Evolutionary conservation across 225 moss, liverwort and hornwort genomes (phyloP).

Genomic region (Straminergon stramineum): DNA sequence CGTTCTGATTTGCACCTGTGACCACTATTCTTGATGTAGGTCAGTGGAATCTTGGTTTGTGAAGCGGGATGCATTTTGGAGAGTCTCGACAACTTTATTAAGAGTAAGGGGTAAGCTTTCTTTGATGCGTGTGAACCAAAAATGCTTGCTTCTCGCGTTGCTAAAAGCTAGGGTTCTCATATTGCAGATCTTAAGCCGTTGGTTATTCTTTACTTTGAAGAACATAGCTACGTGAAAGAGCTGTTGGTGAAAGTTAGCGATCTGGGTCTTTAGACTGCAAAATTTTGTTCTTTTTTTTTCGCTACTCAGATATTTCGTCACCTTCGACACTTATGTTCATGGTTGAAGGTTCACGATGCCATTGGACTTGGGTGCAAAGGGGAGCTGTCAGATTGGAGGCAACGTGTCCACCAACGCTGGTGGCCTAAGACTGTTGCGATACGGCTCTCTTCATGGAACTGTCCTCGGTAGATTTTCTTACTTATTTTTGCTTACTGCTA

Average conservation of each 20-base stretch:
- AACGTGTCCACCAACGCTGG: slow-evolving; percentile 97
- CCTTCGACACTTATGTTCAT: neutral
- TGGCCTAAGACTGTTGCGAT: slow-evolving; percentile 82
- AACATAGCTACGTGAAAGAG: neutral
- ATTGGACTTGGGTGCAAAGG: slow-evolving; percentile 95
- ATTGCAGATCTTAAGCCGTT: neutral
- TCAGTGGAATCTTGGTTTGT: slow-evolving; percentile 86
- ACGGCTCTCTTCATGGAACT: slow-evolving; percentile 94
- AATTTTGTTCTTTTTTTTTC: neutral
- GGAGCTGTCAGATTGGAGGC: slow-evolving; percentile 99
- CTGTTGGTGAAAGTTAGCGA: neutral
- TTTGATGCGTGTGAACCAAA: neutral
- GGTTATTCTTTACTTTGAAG: neutral
- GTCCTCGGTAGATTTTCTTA: slow-evolving; percentile 53
- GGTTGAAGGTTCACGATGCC: slow-evolving; percentile 82
- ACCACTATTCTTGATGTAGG: slow-evolving; percentile 35
- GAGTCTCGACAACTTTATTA: slow-evolving; percentile 66
- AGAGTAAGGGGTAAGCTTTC: slow-evolving; percentile 54
- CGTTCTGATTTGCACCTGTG: slow-evolving; percentile 7
- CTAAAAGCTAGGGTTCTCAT: neutral
- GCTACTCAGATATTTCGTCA: neutral
- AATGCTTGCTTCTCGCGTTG: neutral
- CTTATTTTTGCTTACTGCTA: neutral
- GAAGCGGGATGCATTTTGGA: slow-evolving; percentile 99
- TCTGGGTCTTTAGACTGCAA: neutral